A percentile compares a stretch with the other conserved stretches of the same genome.
These are phyloP conservation scores for Russula earlei DNA, from an alignment of 768 basidiomycete species.

Conservation along the genomic window DNA sequence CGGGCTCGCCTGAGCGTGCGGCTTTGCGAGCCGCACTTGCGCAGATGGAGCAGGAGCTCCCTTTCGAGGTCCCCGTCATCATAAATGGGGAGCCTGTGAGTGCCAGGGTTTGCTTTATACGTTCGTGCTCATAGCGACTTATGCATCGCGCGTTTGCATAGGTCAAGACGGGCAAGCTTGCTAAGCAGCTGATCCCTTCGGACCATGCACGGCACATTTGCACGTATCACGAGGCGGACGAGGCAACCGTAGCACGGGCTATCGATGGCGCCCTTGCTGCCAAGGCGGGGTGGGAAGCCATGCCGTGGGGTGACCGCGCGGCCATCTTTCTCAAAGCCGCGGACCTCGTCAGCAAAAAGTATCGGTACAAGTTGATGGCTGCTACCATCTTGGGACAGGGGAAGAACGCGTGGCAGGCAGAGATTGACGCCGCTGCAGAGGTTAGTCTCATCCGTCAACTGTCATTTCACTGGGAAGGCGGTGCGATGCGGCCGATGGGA, in stretches of 20 bases:
- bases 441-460: slow-evolving; percentile 33
- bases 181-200: slow-evolving; percentile 77
- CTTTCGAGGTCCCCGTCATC: slow-evolving; percentile 89
- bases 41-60: slow-evolving; percentile 74
- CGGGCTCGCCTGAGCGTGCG: slow-evolving; percentile 68
- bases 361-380: slow-evolving; percentile 89
- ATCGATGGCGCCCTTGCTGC: slow-evolving; percentile 84
- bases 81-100: slow-evolving; percentile 81
- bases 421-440: slow-evolving; percentile 99
- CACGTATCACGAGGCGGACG: slow-evolving; percentile 82
- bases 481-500: neutral
- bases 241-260: slow-evolving; percentile 61
- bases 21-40: slow-evolving; percentile 61
- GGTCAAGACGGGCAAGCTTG: slow-evolving; percentile 74
- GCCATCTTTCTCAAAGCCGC: slow-evolving; percentile 98
- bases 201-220: slow-evolving; percentile 77
- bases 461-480: neutral
- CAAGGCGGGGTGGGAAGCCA: slow-evolving; percentile 80
- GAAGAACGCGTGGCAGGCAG: slow-evolving; percentile 99
- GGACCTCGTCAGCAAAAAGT: slow-evolving; percentile 91
- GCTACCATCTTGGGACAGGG: slow-evolving; percentile 98
- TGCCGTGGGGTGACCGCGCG: slow-evolving; percentile 96
- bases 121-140: neutral
- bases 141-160: slow-evolving; percentile 22
- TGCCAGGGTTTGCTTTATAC: slow-evolving; percentile 6